Percentiles rank a stretch among this genome's conserved stretches.
Evolutionary conservation across 305 asterid species (phyloP).

Genomic region (Plantago coronopus): DNA sequence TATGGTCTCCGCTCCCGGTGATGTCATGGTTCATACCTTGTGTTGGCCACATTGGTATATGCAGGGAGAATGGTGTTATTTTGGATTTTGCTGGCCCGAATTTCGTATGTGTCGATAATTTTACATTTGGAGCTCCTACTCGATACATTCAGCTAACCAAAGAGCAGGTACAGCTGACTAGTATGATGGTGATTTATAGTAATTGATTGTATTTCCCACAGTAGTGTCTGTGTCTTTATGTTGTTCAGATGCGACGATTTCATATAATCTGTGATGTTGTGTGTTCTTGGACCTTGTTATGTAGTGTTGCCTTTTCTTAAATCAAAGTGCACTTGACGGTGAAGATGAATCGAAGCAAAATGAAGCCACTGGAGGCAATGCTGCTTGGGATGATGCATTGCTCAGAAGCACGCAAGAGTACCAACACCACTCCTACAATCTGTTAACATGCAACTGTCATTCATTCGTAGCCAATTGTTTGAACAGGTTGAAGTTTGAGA

Average conservation of each 20-base stretch:
- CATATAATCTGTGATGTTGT: not conserved
- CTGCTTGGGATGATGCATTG: conserved; percentile 70
- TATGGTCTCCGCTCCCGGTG: conserved; percentile 92
- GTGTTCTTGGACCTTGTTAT: conserved; percentile 3
- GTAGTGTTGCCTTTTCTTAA: conserved; percentile 53
- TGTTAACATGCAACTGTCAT: conserved; percentile 93
- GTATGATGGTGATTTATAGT: not conserved
- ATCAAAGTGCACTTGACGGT: conserved; percentile 28
- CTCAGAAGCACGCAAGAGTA: conserved; percentile 74
- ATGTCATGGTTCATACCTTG: conserved; percentile 84
- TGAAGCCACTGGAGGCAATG: conserved; percentile 31
- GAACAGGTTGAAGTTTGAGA: conserved; percentile 68
- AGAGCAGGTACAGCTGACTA: conserved; percentile 52
- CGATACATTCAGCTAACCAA: conserved; percentile 63
- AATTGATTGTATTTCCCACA: too few relatives aligned
- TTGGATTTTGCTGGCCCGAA: conserved; percentile 92
- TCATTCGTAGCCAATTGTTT: conserved; percentile 84
- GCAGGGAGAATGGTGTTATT: conserved; percentile 84
- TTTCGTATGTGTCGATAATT: conserved; percentile 77
- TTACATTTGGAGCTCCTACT: conserved; percentile 78
- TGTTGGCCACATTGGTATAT: conserved; percentile 82
- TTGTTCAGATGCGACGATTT: too few relatives aligned
- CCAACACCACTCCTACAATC: conserved; percentile 82
- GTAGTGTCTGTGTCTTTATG: too few relatives aligned
- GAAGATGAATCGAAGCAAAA: conserved; percentile 29